A percentile compares a stretch with the other conserved stretches of the same genome.
These are phyloP conservation scores for Aphanoascus verrucosus DNA, from an alignment of 2,329 filamentous ascomycete genomes.

Conservation along the genomic window DNA sequence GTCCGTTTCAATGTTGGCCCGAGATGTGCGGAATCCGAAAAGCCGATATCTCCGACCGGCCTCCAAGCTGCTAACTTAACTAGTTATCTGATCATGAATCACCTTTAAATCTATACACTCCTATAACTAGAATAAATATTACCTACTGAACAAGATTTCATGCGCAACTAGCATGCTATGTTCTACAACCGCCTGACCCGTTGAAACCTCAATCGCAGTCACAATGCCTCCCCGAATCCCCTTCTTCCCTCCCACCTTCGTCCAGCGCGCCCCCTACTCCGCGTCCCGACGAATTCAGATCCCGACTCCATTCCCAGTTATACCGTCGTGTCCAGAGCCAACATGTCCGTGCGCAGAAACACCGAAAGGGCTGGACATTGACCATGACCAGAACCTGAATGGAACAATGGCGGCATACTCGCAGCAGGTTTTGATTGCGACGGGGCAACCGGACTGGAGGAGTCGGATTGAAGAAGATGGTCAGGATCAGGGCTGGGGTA, in stretches of 20 bases:
- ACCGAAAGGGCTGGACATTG: slow-evolving; percentile 61
- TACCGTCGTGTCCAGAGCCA: slow-evolving; percentile 57
- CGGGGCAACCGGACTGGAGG: slow-evolving; percentile 68
- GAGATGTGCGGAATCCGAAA: not conserved
- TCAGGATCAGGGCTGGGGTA: slow-evolving; percentile 35
- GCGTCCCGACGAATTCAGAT: slow-evolving; percentile 24
- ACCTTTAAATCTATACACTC: too few relatives aligned
- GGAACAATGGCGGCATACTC: slow-evolving; percentile 68
- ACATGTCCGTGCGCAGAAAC: slow-evolving; percentile 66
- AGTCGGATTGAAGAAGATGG: slow-evolving; percentile 78
- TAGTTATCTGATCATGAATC: too few relatives aligned
- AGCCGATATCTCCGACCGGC: slow-evolving; percentile 5
- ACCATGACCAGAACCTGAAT: slow-evolving; percentile 57
- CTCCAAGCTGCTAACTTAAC: too few relatives aligned
- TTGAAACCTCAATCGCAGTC: not conserved
- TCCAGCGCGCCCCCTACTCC: not conserved
- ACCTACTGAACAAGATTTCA: too few relatives aligned
- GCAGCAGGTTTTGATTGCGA: slow-evolving; percentile 75
- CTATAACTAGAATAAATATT: too few relatives aligned
- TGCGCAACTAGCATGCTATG: too few relatives aligned
- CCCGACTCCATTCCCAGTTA: slow-evolving; percentile 38
- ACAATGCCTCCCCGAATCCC: not conserved
- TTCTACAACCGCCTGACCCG: too few relatives aligned
- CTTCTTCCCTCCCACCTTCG: not conserved
- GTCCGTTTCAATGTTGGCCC: not conserved